Evolutionary conservation across 768 basidiomycete genomes (phyloP), one percentile per base, ranked within the genome.

Genomic region (Thelephora ganbajun): DNA sequence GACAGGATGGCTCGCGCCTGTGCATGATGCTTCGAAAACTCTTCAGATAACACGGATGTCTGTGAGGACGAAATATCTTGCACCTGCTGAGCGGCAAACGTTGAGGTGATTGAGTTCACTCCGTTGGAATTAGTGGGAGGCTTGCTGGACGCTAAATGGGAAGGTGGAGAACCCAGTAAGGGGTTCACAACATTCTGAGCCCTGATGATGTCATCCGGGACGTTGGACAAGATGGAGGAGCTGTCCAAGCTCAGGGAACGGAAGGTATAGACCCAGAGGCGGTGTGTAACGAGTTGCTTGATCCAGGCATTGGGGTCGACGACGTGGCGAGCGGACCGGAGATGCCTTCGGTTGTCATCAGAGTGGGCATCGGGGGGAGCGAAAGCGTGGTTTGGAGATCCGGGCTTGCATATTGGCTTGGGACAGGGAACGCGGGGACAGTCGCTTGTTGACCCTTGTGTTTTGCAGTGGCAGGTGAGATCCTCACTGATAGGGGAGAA

Each of bases 391-490:
- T 46, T 33, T 53, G 64, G 7, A 18, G 39, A 18, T 41, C 18
- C 11, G 65, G 62, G 19, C 68, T 46, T 50, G 54, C 12, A 18
- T 18, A 16, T 18, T 41, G 16, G 14, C 39, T 22, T 18, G 18
- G 16, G 39, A 41, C 39, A 9, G 37, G 37, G 37, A 39, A 39
- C 20, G 37, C 11, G 37, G 18, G 9, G 11, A 14, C 39, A 41
- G 18, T 41, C 16, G 14, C 18, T 16, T n/a, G 69, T 57, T 11
- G 66, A 55, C 41, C 72, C 63, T 87, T 91, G 67, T 79, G 84
- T 59, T 89, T 90, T 22, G 87, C 87, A 0, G 87, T 91, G 16
- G 87, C 87, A 9, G 88, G 85, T 6, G 87, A 90, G 51, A 91
- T 88, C 50, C 87, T 82, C 88, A 91, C 87, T 90, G 56, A 14